Percentiles rank a stretch among this genome's conserved stretches.
Evolutionary conservation across 2,329 filamentous ascomycete species (phyloP).

Genomic region (Epichloe typhina): DNA sequence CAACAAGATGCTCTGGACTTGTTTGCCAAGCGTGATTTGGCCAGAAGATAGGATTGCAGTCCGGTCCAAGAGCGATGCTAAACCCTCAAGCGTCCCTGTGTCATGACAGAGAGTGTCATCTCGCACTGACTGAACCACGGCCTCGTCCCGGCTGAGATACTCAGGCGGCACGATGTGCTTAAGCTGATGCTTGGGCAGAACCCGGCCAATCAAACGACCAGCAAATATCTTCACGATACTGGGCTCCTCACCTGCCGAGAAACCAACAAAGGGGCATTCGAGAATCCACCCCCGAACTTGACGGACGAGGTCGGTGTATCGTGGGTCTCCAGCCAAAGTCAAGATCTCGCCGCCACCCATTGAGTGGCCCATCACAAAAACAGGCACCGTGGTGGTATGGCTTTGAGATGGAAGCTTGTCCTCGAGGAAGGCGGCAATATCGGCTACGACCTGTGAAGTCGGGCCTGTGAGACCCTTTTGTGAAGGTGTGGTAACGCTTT

Average conservation of each 20-base stretch:
- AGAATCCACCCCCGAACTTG: constrained; percentile 61
- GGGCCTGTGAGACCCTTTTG: constrained; percentile 63
- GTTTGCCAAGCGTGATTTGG: constrained; percentile 34
- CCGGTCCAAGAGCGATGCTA: constrained; percentile 67
- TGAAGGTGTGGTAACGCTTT: constrained; percentile 45
- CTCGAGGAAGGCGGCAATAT: constrained; percentile 65
- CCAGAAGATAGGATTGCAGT: constrained; percentile 47
- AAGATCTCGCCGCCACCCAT: constrained; percentile 79
- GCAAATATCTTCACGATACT: constrained; percentile 46
- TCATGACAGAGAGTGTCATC: constrained; percentile 65
- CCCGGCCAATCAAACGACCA: constrained; percentile 52
- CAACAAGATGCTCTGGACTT: constrained; percentile 55
- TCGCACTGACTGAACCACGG: constrained; percentile 43
- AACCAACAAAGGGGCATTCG: constrained; percentile 67
- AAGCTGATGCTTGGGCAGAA: constrained; percentile 57
- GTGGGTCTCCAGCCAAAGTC: constrained; percentile 38
- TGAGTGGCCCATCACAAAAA: constrained; percentile 81
- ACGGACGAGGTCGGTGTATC: constrained; percentile 39
- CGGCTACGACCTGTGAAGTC: constrained; percentile 58
- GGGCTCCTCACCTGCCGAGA: constrained; percentile 53
- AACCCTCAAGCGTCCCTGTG: constrained; percentile 71
- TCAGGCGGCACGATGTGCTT: constrained; percentile 50
- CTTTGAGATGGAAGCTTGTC: constrained; percentile 36
- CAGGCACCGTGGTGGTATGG: constrained; percentile 28
- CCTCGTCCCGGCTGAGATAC: constrained; percentile 54